A percentile compares a stretch with the other conserved stretches of the same genome.
Conservation (phyloP, 805 yeast species). For the Cyberlindnera subsufficiens region DNA sequence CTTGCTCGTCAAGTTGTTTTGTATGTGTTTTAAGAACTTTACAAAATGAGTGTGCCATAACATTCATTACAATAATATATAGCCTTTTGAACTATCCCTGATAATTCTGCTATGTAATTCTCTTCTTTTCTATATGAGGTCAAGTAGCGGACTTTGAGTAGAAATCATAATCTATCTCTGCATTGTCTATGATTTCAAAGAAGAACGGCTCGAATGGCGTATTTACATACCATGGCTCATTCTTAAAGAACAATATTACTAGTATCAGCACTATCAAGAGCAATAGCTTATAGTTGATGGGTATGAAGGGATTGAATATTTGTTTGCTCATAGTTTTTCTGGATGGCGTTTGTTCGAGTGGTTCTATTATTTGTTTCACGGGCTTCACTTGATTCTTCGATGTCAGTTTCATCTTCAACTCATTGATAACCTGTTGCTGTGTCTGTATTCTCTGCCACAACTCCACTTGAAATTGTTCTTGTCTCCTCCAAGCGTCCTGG, state of each 20-base stretch:
- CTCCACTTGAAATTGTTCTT: slow-evolving; percentile 10
- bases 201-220: slow-evolving; percentile 14
- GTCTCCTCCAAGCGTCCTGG: slow-evolving; percentile 4
- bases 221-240: slow-evolving; percentile 14
- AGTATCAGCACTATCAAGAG: not conserved
- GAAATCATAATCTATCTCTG: slow-evolving; percentile 20
- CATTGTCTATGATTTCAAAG: slow-evolving; percentile 9
- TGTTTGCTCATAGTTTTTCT: not conserved
- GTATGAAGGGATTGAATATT: not conserved
- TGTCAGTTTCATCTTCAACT: slow-evolving; percentile 9
- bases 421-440: slow-evolving; percentile 14
- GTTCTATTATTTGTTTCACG: too few relatives aligned
- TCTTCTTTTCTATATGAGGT: too few relatives aligned
- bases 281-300: not conserved
- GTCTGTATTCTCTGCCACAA: slow-evolving; percentile 13
- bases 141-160: slow-evolving; percentile 3
- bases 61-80: too few relatives aligned
- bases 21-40: slow-evolving; percentile 29
- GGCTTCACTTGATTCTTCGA: too few relatives aligned
- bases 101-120: not conserved
- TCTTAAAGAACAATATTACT: not conserved
- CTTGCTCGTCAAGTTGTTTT: slow-evolving; percentile 25
- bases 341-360: too few relatives aligned
- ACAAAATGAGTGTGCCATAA: slow-evolving; percentile 6
- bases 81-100: too few relatives aligned